Conservation (phyloP, 345 rosid species). For the Eucalyptus caleyi region DNA sequence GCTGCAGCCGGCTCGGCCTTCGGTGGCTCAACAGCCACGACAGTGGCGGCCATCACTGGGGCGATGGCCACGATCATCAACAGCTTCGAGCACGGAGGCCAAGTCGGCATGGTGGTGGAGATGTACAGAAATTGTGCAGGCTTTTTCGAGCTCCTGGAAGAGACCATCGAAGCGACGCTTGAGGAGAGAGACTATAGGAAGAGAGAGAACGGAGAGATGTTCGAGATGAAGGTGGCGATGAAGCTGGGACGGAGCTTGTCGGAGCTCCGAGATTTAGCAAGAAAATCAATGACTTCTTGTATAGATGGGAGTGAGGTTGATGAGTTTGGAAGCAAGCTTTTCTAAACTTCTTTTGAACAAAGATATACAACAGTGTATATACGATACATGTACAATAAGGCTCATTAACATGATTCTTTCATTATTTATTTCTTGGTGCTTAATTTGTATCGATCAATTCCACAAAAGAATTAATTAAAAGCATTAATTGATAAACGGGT, state of each 20-base stretch:
- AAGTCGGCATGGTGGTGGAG: constrained; percentile 48
- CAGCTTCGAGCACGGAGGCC: constrained; percentile 31
- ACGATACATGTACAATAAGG: not conserved
- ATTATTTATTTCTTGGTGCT: not conserved
- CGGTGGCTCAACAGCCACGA: not conserved
- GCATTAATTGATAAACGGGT: not conserved
- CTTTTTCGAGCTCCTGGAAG: constrained; percentile 12
- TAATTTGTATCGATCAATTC: not conserved
- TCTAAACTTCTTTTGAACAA: not conserved
- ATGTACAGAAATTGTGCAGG: constrained; percentile 44
- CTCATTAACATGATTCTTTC: not conserved
- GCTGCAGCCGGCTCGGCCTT: constrained; percentile 21
- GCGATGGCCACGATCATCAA: constrained; percentile 14
- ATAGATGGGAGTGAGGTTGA: not conserved
- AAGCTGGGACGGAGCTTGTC: constrained; percentile 39
- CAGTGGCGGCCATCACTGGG: constrained; percentile 15
- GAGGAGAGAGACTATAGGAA: not conserved
- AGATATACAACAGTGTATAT: not conserved
- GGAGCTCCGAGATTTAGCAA: constrained; percentile 24
- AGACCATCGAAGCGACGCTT: constrained; percentile 9
- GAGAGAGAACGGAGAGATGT: constrained; percentile 24
- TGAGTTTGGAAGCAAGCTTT: constrained; percentile 40
- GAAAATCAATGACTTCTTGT: not conserved
- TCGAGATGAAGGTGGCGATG: constrained; percentile 28
- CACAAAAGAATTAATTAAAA: not conserved